Conservation (phyloP, 2,329 filamentous ascomycete species). For the Arachnopeziza araneosa region DNA sequence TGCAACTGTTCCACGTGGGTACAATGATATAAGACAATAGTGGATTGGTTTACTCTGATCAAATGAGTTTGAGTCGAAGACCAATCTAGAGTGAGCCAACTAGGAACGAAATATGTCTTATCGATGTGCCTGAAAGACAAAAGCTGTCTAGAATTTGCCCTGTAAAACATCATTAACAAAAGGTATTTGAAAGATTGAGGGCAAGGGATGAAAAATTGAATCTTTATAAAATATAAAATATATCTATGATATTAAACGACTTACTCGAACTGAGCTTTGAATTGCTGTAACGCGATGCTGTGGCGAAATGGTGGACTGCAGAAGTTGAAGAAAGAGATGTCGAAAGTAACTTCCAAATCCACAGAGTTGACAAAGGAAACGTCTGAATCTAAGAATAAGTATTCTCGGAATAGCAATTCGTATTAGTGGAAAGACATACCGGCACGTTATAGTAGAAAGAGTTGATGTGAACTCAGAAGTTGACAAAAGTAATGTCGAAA, state of each 20-base stretch:
- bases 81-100: neutral
- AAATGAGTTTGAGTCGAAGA: neutral
- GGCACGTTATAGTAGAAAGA: too few relatives aligned
- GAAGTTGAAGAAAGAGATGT: too few relatives aligned
- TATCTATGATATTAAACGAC: neutral
- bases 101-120: neutral
- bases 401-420: too few relatives aligned
- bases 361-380: too few relatives aligned
- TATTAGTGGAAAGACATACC: too few relatives aligned
- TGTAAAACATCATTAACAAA: too few relatives aligned
- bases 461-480: too few relatives aligned
- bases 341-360: too few relatives aligned
- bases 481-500: too few relatives aligned
- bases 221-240: neutral
- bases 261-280: neutral
- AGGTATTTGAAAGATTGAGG: too few relatives aligned
- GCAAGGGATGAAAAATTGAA: neutral
- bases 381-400: too few relatives aligned
- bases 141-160: neutral
- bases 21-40: neutral
- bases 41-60: neutral
- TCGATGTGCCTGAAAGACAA: neutral
- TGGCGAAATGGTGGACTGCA: neutral
- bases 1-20: neutral
- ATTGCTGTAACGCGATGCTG: neutral